These are phyloP conservation scores for Monosporozyma aquatica DNA, from an alignment of 805 yeast species.

Conservation along the genomic window DNA sequence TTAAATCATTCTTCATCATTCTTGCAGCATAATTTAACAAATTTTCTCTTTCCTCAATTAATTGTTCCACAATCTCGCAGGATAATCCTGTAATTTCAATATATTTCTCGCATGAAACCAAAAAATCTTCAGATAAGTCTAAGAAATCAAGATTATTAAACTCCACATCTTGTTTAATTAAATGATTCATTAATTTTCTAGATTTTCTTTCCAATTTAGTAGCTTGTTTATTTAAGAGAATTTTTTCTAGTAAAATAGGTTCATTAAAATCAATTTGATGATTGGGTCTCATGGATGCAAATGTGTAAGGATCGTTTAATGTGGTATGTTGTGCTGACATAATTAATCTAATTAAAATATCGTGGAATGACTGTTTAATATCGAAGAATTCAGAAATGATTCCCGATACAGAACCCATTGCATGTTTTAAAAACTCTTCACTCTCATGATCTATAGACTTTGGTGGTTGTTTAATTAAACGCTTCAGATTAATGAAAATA, in stretches of 20 bases:
- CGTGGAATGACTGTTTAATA: constrained; percentile 63
- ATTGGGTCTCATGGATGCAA: constrained; percentile 53
- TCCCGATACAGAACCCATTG: constrained; percentile 21
- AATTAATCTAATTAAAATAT: constrained; percentile 46
- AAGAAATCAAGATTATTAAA: constrained; percentile 30
- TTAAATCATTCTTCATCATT: constrained; percentile 66
- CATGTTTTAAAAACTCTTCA: constrained; percentile 26
- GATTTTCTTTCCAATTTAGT: constrained; percentile 20
- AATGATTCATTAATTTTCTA: constrained; percentile 36
- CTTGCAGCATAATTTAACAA: constrained; percentile 66
- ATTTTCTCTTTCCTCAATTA: constrained; percentile 63
- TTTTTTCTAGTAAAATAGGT: constrained; percentile 13
- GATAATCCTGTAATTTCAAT: constrained; percentile 31
- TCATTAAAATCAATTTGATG: constrained; percentile 29
- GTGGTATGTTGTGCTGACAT: constrained; percentile 65
- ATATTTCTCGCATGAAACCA: constrained; percentile 28
- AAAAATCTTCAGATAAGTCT: constrained; percentile 26
- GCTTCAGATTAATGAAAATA: constrained; percentile 24
- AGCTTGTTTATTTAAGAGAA: constrained; percentile 4
- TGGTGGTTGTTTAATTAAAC: constrained; percentile 15
- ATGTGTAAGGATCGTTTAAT: constrained; percentile 65
- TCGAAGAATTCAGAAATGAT: constrained; percentile 60
- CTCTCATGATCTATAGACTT: constrained; percentile 22
- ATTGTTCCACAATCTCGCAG: constrained; percentile 40
- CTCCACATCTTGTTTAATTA: constrained; percentile 41